Evolutionary conservation across 495 filamentous ascomycete genomes (phyloP), one percentile per base, ranked within the genome.

Genomic region (Paragyromitra xinjiangensis): DNA sequence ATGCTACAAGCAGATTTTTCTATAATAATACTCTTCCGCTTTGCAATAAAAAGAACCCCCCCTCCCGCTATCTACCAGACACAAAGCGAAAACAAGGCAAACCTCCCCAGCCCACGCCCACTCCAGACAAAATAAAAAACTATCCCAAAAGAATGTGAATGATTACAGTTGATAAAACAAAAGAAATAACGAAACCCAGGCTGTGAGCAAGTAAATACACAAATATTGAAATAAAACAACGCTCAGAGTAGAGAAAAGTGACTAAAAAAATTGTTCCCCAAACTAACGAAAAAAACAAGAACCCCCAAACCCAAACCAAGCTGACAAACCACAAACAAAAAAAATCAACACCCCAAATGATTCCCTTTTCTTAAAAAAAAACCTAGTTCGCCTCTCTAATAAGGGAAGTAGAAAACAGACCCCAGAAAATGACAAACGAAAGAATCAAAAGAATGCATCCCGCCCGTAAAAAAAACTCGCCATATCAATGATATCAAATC

Each of bases 381-480:
- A 62, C 74, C 66, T 56, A 71, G 39, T 73, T 78, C 77, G 67
- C 66, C 77, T 63, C 68, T 73, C 67, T 77, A 79, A 71, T 71
- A 71, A 67, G 26, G 45, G 75, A 77, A 80, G 39, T 71, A 78
- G 40, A 72, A 78, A 78, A 80, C 45, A 67, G 45, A 69, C 56
- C 29, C 65, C 48, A 29, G 50, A 56, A 80, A 75, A 74, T 73
- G 34, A 80, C 67, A 80, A 69, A 78, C 34, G 40, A 78, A 79
- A 71, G 12, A 77, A 59, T 58, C 37, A 77, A 79, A 68, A 65
- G 68, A 72, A 65, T 55, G 63, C 61, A 40, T 69, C 64, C 16
- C 24, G 22, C 51, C 40, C 29, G 34, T n/a, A 34, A 24, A 24
- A 78, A 63, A 58, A 64, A 51, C 44, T 9, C 14, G 14, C 64